Base-by-base conservation (phyloP, 768 basidiomycete genomes). In the Lactifluus subvellereus region DNA sequence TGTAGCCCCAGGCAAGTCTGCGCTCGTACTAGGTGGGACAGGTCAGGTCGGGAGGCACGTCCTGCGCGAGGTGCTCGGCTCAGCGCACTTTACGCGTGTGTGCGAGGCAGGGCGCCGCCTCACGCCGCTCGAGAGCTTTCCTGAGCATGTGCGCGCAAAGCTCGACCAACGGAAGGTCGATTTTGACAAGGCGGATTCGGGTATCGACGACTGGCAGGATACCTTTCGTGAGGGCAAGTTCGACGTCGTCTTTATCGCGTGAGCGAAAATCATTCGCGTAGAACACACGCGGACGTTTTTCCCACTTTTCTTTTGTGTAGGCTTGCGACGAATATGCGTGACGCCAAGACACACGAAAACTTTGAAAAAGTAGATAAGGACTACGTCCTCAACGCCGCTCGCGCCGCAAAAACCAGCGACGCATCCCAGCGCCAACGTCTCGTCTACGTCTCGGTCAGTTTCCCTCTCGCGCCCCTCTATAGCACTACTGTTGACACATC, bases 361-460 rank as follows among this genome's bases (percentile, higher is more conserved):
- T 91, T 90, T 66, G 84, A 86, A 72, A 87, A 82, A 76, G 89
- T 91, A 61, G 90, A 91, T 68, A 76, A 86, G 72, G 85, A 87
- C 83, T 90, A 66, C 76, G 32, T 16, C 30, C 35, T 52, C 59
- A 88, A 88, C 68, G 87, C 89, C 14, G 71, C 89, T 53, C 83
- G 84, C 59, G 84, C 86, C 13, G 89, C 88, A 11, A 77, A 80
- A 55, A 84, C 81, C 30, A 88, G 87, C 4, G 79, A 79, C 50
- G 72, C 79, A 13, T 54, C 64, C 22, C 74, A 77, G 58, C 60
- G 73, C 6, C 90, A 91, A 68, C 79, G 83, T 0, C 69, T 91
- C 13, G 77, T 91, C 14, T 91, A 91, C 69, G 71, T 87, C 60
- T 91, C 88, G 1, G 88, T 86, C 66, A 42, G 80, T 69, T 48